Evolutionary conservation across 768 basidiomycete genomes (phyloP), one percentile per base, ranked within the genome.

Genomic region (Leccinum truebloodii): DNA sequence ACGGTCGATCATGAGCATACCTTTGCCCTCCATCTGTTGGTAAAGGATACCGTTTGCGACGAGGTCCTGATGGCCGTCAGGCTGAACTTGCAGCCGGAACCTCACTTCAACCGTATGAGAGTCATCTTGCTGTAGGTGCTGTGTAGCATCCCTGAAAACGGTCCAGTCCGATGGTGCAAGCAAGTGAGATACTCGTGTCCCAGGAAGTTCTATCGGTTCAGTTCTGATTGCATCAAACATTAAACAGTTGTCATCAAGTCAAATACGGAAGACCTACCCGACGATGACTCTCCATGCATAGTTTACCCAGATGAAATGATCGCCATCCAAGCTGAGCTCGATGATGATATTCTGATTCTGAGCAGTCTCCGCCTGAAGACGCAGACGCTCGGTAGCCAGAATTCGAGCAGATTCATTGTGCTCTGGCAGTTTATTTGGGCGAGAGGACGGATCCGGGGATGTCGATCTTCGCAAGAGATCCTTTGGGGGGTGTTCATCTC

Each of bases 1-100:
- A 34, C 95, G 87, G 78, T 98, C 95, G 61, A 92, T 84, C 88
- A 98, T 95, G 67, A 98, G 85, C 97, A 99, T 98, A 18, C 97
- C 97, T 72, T 96, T 96, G 32, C 92, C 97, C 69, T 98, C 95
- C 89, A 98, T 94, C 65, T 85, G 86, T 73, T 93, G 90, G 73
- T 86, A 92, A 30, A 89, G 79, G 7, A 76, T 75, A 10, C 75
- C 71, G 41, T 80, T 80, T 18, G 77, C 69, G 24, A 80, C 79
- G 26, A 83, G 81, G 46, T 90, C 89, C 49, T 78, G 78, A 58
- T 85, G 83, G 8, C 61, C 54, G 28, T 81, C 83, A 3, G 87
- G 83, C 64, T 89, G 83, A 46, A 96, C 83, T 67, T 88, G 87
- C 52, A 99, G 83, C 58, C 88, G 87, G 79, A 99, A 98, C 55